These are phyloP conservation scores for Detonula confervacea DNA, from an alignment of 352 stramenopile species.

Conservation along the genomic window DNA sequence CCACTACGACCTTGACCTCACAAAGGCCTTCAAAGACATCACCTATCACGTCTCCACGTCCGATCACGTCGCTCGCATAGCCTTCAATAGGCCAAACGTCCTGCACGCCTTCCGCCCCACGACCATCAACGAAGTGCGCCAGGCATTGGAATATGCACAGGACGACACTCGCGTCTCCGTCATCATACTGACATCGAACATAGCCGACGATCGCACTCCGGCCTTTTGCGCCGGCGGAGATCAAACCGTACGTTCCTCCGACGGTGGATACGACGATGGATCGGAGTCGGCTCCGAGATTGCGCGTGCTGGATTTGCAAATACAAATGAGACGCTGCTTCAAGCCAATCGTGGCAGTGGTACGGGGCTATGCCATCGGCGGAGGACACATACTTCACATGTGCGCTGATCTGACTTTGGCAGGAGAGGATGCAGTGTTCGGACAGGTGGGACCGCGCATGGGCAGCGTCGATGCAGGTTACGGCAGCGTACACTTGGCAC, in stretches of 20 bases:
- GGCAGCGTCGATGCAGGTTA: slow-evolving; percentile 88
- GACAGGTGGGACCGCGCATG: slow-evolving; percentile 84
- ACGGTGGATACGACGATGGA: slow-evolving; percentile 86
- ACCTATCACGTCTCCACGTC: slow-evolving; percentile 72
- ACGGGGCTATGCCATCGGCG: slow-evolving; percentile 86
- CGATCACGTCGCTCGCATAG: slow-evolving; percentile 73
- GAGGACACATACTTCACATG: slow-evolving; percentile 89
- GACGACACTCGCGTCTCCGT: slow-evolving; percentile 78
- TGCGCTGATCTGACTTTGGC: slow-evolving; percentile 85
- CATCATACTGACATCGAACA: slow-evolving; percentile 83
- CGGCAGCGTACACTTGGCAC: slow-evolving; percentile 82
- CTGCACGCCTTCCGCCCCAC: slow-evolving; percentile 84
- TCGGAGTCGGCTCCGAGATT: slow-evolving; percentile 79
- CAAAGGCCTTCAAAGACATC: slow-evolving; percentile 65
- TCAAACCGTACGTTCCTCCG: slow-evolving; percentile 78
- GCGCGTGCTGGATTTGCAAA: slow-evolving; percentile 83
- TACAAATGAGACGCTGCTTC: slow-evolving; percentile 87
- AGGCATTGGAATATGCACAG: slow-evolving; percentile 68
- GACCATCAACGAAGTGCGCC: slow-evolving; percentile 83
- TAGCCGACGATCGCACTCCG: slow-evolving; percentile 62
- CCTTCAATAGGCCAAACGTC: slow-evolving; percentile 80
- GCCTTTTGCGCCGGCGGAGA: slow-evolving; percentile 88
- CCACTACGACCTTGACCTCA: slow-evolving; percentile 58
- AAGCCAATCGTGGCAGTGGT: slow-evolving; percentile 88
- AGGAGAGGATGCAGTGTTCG: slow-evolving; percentile 84